These are phyloP conservation scores for Lentinula raphanica DNA, from an alignment of 768 basidiomycete species.

Conservation along the genomic window DNA sequence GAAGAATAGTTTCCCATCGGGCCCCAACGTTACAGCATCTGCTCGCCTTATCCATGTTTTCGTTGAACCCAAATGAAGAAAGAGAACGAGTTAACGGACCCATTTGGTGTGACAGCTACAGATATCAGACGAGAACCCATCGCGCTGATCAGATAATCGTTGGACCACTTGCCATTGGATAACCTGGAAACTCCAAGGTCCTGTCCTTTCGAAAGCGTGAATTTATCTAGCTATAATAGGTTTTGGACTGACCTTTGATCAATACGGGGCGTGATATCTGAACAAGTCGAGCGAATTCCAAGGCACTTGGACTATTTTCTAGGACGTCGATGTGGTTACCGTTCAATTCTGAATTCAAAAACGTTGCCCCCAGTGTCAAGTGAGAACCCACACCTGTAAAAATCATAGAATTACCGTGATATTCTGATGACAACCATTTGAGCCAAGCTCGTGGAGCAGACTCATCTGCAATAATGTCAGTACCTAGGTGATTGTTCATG, in stretches of 20 bases:
- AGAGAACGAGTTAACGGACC: conserved; percentile 41
- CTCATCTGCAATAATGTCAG: too few relatives aligned
- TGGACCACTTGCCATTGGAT: conserved; percentile 48
- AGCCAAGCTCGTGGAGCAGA: not conserved
- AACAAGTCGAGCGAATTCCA: conserved; percentile 66
- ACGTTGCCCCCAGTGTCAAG: not conserved
- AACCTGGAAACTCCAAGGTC: not conserved
- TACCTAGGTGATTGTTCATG: too few relatives aligned
- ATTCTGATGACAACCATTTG: conserved; percentile 34
- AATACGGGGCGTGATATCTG: conserved; percentile 69
- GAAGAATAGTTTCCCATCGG: conserved; percentile 61
- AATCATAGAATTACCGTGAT: conserved; percentile 24
- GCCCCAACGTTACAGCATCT: conserved; percentile 59
- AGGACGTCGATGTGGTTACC: conserved; percentile 46
- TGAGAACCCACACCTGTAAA: not conserved
- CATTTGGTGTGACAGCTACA: conserved; percentile 80
- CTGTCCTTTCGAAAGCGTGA: not conserved
- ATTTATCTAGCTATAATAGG: not conserved
- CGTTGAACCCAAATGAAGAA: not conserved
- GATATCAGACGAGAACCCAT: conserved; percentile 57
- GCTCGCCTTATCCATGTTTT: conserved; percentile 49
- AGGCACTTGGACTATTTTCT: conserved; percentile 51
- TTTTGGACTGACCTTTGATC: conserved; percentile 50
- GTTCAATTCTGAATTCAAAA: conserved; percentile 46
- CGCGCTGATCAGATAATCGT: conserved; percentile 51